These are phyloP conservation scores for Saussurea involucrata DNA, from an alignment of 129 eudicot species.

Conservation along the genomic window DNA sequence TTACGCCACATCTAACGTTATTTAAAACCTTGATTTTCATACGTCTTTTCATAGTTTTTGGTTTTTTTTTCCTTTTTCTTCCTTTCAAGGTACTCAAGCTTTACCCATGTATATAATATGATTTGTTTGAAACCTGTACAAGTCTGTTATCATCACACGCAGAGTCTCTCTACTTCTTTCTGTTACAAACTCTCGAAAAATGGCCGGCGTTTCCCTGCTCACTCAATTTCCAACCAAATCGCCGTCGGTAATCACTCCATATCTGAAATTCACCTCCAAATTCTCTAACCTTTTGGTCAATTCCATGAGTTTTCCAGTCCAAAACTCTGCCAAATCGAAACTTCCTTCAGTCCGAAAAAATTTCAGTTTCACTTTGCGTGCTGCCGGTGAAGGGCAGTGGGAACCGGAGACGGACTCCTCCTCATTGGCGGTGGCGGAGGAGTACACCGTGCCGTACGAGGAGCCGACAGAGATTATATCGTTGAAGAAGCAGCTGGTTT, in stretches of 20 bases:
- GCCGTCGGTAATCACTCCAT: neutral
- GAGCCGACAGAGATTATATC: constrained; percentile 51
- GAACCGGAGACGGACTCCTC: constrained; percentile 29
- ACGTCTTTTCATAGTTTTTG: no score
- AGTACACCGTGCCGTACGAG: constrained; percentile 30
- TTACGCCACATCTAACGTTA: no score
- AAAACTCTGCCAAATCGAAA: constrained; percentile 2
- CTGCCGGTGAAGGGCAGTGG: constrained; percentile 36
- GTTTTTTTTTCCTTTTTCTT: no score
- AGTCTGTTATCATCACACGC: no score
- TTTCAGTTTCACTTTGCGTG: constrained; percentile 30
- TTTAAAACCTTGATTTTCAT: no score
- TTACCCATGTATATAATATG: no score
- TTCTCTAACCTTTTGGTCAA: constrained; percentile 10
- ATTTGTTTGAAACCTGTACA: no score
- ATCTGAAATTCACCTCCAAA: constrained; percentile 14
- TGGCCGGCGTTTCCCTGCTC: constrained; percentile 50
- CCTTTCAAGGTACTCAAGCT: no score
- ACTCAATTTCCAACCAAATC: constrained; percentile 28
- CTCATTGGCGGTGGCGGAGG: constrained; percentile 42
- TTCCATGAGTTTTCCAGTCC: constrained; percentile 18
- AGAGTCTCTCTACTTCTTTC: no score
- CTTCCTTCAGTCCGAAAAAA: constrained; percentile 9
- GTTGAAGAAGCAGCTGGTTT: constrained; percentile 76
- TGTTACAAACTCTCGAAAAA: constrained; percentile 6